Conservation (phyloP, 441 rosid species). For the Isatis lusitanica region DNA sequence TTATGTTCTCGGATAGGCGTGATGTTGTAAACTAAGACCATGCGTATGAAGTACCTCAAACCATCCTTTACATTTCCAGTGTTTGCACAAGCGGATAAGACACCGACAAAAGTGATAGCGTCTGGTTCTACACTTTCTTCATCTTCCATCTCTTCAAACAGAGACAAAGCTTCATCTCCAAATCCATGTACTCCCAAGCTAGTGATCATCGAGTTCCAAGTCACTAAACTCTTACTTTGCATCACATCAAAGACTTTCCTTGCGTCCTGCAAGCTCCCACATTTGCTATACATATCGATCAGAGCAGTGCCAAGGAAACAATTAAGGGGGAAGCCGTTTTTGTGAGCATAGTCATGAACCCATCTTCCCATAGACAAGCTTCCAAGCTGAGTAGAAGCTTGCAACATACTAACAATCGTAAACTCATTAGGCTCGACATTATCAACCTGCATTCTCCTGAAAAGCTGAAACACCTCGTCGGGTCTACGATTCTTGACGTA, state of each 20-base stretch:
- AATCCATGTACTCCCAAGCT: conserved; percentile 63
- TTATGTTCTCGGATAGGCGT: conserved; percentile 50
- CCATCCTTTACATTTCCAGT: conserved; percentile 41
- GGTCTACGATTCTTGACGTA: conserved; percentile 43
- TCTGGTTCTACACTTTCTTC: conserved; percentile 42
- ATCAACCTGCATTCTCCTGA: conserved; percentile 47
- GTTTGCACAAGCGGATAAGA: conserved; percentile 54
- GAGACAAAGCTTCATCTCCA: conserved; percentile 50
- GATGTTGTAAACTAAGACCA: conserved; percentile 43
- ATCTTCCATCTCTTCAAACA: conserved; percentile 51
- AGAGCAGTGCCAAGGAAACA: conserved; percentile 53
- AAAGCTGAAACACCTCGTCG: conserved; percentile 49
- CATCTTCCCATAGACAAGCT: conserved; percentile 53
- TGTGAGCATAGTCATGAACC: conserved; percentile 53
- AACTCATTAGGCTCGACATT: conserved; percentile 52
- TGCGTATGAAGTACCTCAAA: conserved; percentile 39
- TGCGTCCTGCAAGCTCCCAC: conserved; percentile 57
- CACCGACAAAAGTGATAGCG: conserved; percentile 60
- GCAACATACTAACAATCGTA: conserved; percentile 51
- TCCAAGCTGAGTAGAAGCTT: conserved; percentile 44
- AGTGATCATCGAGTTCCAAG: conserved; percentile 65
- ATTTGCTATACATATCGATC: conserved; percentile 66
- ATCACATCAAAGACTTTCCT: conserved; percentile 47
- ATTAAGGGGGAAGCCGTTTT: conserved; percentile 45
- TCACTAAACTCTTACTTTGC: conserved; percentile 49